Evolutionary conservation across 257 asterid species (phyloP).

Genomic region (Primulina huaijiensis): DNA sequence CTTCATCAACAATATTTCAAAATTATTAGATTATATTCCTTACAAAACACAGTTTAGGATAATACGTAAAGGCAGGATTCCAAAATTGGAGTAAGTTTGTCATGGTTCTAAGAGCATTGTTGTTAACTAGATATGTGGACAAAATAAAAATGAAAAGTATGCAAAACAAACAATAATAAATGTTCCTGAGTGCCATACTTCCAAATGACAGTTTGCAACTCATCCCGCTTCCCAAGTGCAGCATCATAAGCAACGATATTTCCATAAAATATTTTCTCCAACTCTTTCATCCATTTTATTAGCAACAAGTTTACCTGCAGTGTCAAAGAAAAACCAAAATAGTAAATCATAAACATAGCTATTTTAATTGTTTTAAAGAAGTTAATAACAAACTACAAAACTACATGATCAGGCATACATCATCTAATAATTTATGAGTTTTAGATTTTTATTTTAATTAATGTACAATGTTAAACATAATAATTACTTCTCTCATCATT

Average conservation of each 20-base stretch:
- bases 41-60: background rate
- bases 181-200: constrained; percentile 48
- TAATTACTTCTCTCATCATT: constrained; percentile 7
- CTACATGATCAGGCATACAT: constrained; percentile 6
- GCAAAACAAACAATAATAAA: constrained; percentile 21
- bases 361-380: background rate
- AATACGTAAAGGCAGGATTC: background rate
- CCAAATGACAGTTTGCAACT: constrained; percentile 80
- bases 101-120: constrained; percentile 5
- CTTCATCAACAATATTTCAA: too few species aligned
- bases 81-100: too few species aligned
- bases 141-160: constrained; percentile 21
- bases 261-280: constrained; percentile 94
- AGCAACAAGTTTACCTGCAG: constrained; percentile 83
- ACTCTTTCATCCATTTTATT: constrained; percentile 87
- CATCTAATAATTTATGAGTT: background rate
- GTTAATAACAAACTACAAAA: constrained; percentile 13
- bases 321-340: constrained; percentile 12
- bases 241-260: constrained; percentile 84
- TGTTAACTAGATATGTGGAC: constrained; percentile 5
- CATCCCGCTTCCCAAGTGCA: constrained; percentile 84
- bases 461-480: background rate
- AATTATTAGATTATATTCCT: background rate
- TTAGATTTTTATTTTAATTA: background rate
- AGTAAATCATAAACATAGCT: background rate